Evolutionary conservation across 257 asterid species (phyloP).

Genomic region (Plectranthus barbatus): DNA sequence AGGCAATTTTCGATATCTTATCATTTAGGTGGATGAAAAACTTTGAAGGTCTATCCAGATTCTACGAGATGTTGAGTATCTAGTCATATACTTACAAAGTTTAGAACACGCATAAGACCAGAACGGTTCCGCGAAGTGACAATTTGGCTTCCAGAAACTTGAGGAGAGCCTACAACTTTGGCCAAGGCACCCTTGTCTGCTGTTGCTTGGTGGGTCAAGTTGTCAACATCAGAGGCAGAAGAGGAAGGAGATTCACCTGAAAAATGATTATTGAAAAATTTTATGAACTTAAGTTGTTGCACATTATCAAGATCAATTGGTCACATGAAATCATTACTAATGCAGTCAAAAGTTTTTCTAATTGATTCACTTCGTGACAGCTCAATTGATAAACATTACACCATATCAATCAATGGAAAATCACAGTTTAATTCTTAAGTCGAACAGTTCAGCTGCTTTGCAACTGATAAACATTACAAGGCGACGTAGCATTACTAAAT

Average conservation of each 20-base stretch:
- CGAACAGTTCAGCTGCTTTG: no score
- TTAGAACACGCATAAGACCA: slow-evolving; percentile 32
- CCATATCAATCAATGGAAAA: slow-evolving; percentile 1
- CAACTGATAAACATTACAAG: no score
- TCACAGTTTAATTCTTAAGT: neutral
- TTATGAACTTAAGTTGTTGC: neutral
- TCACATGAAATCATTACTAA: neutral
- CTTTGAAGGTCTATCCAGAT: neutral
- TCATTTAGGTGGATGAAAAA: no score
- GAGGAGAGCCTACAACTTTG: slow-evolving; percentile 59
- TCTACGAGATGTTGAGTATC: neutral
- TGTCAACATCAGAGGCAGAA: slow-evolving; percentile 96
- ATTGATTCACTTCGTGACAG: neutral
- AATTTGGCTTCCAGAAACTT: slow-evolving; percentile 44
- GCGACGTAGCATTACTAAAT: neutral
- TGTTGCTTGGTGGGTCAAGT: slow-evolving; percentile 68
- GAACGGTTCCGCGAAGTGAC: slow-evolving; percentile 36
- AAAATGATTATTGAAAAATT: slow-evolving; percentile 6
- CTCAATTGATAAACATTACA: neutral
- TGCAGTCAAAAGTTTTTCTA: neutral
- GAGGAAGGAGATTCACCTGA: slow-evolving; percentile 99
- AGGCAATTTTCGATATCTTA: no score
- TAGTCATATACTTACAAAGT: slow-evolving; percentile 31
- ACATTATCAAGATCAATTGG: neutral
- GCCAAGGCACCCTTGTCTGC: slow-evolving; percentile 56